These are phyloP conservation scores for Yarrowia osloensis DNA, from an alignment of 805 yeast species.

Conservation along the genomic window DNA sequence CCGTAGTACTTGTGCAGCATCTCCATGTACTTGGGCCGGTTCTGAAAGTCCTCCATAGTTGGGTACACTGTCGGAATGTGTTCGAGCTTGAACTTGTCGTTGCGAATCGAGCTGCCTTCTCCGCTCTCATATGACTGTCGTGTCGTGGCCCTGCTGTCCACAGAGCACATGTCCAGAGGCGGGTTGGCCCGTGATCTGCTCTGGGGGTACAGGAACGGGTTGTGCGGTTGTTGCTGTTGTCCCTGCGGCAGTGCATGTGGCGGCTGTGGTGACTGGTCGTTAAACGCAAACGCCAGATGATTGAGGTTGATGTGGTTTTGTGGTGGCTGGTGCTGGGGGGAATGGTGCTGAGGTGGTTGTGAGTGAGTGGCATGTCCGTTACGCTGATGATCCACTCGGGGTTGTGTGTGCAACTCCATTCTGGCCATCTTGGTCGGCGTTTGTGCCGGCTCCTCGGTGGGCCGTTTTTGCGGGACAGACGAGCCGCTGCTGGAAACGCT, in stretches of 20 bases:
- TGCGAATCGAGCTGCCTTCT: neutral
- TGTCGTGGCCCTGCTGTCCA: constrained; percentile 15
- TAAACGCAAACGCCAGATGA: neutral
- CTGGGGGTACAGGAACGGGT: constrained; percentile 52
- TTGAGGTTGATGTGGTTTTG: too few species aligned
- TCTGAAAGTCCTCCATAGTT: constrained; percentile 51
- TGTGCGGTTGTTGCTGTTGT: constrained; percentile 32
- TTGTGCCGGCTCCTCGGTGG: neutral
- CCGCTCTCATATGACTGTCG: neutral
- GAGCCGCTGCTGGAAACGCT: neutral
- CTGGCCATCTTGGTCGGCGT: neutral
- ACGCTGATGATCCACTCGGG: too few species aligned
- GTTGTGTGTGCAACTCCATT: too few species aligned
- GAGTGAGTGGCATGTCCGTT: too few species aligned
- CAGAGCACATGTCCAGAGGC: constrained; percentile 46
- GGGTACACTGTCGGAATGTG: constrained; percentile 55
- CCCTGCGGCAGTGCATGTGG: neutral
- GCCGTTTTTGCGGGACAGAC: neutral
- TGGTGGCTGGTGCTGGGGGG: too few species aligned
- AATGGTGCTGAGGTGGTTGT: too few species aligned
- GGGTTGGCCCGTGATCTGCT: constrained; percentile 49
- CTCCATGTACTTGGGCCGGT: constrained; percentile 63
- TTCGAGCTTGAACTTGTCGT: constrained; percentile 32
- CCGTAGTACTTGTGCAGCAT: constrained; percentile 52
- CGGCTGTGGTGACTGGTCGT: neutral